Base-by-base conservation (phyloP, 78 protist genomes). In the Salpingoeca rosetta region DNA sequence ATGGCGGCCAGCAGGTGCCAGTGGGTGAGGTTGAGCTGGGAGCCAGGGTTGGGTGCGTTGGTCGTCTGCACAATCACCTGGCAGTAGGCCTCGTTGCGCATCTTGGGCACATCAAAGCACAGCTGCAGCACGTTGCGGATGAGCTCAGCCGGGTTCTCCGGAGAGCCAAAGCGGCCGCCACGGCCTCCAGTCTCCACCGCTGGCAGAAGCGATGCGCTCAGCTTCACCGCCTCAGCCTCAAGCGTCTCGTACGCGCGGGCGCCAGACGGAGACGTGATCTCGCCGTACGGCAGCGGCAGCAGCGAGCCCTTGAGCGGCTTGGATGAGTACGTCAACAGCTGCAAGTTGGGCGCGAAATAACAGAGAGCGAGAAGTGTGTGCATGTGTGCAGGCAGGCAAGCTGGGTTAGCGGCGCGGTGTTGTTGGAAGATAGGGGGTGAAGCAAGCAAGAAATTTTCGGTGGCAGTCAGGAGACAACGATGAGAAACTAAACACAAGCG, bases 251-350 rank as follows among this genome's bases (percentile, higher is more conserved):
- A 80, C 65, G 7, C 31, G 65, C 65, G 65, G 17, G 7, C 65
- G 17, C 31, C 65, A 17, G 7, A 22, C 31, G 65, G 65, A 7
- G 17, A 7, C 7, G 17, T 12, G 28, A 80, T 10, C 43, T 80
- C 45, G 83, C 83, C 83, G 65, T 80, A 80, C 28, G 83, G 83
- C 57, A 80, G 83, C 37, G 83, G 83, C 38, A 80, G 83, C 39
- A 80, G 83, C 45, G 83, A 27, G 41, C 12, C 0, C 42, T 39
- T 42, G 43, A 80, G 43, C 35, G 83, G 74, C 83, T 28, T 11
- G 41, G 25, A 3, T 41, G 44, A 35, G 73, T 44, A 42, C 42
- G 45, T 39, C 28, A 80, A 73, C 74, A 80, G n/a, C n/a, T n/a
- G n/a, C n/a, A n/a, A n/a, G n/a, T n/a, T n/a, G n/a, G n/a, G n/a